Percentiles rank a stretch among this genome's conserved stretches.
Evolutionary conservation across 1,139 yeast genomes (phyloP).

Genomic region (Taphrina wiesneri): DNA sequence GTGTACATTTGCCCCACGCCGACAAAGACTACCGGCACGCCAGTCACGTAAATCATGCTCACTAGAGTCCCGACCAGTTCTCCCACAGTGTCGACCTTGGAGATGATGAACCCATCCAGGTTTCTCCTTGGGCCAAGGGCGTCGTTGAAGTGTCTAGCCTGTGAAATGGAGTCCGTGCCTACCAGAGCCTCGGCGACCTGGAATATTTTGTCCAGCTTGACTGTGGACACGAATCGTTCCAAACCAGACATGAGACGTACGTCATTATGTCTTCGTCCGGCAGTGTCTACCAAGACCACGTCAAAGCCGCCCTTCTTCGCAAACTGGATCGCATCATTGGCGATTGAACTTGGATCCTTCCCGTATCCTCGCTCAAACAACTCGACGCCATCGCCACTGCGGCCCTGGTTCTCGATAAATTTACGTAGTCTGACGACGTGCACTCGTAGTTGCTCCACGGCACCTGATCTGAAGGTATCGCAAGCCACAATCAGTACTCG

Average conservation of each 20-base stretch:
- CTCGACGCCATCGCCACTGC: conserved; percentile 63
- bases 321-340: conserved; percentile 85
- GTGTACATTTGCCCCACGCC: conserved; percentile 98
- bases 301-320: conserved; percentile 63
- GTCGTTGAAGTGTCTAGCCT: conserved; percentile 85
- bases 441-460: conserved; percentile 92
- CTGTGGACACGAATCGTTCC: conserved; percentile 92
- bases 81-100: conserved; percentile 97
- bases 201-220: conserved; percentile 91
- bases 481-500: conserved; percentile 92
- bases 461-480: conserved; percentile 97
- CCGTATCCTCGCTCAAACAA: conserved; percentile 95
- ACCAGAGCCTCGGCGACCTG: conserved; percentile 99
- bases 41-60: conserved; percentile 95
- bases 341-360: conserved; percentile 92
- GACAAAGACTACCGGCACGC: conserved; percentile 89
- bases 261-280: conserved; percentile 96
- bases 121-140: conserved; percentile 86
- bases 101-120: conserved; percentile 86
- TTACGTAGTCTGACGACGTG: conserved; percentile 82
- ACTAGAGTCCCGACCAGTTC: conserved; percentile 96
- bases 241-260: conserved; percentile 93
- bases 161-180: conserved; percentile 95
- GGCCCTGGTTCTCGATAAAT: conserved; percentile 52
- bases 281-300: conserved; percentile 91